Percentiles rank a stretch among this genome's conserved stretches.
Evolutionary conservation across 2,329 filamentous ascomycete genomes (phyloP).

Genomic region (Anthostomella pinea): DNA sequence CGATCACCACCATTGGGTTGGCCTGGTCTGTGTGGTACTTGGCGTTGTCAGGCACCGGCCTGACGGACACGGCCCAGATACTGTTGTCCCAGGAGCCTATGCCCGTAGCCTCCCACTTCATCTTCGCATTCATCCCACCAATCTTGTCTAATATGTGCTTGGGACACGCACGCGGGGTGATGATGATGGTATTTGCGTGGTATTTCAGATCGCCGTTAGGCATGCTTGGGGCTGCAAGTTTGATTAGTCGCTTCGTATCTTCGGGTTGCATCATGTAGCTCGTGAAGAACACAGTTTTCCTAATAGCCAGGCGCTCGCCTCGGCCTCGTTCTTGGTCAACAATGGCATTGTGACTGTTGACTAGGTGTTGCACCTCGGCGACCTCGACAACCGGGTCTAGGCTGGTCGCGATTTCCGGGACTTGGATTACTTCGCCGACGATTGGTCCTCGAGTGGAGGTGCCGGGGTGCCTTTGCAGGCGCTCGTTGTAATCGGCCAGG

Average conservation of each 20-base stretch:
- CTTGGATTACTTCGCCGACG: constrained; percentile 77
- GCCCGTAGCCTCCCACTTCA: constrained; percentile 80
- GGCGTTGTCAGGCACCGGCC: constrained; percentile 65
- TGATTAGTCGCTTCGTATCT: constrained; percentile 70
- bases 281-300: constrained; percentile 87
- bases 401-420: constrained; percentile 68
- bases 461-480: constrained; percentile 46
- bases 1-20: constrained; percentile 77
- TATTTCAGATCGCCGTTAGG: constrained; percentile 70
- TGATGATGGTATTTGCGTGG: constrained; percentile 88
- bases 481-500: constrained; percentile 72
- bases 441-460: constrained; percentile 61
- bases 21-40: constrained; percentile 77
- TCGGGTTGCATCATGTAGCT: constrained; percentile 77
- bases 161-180: constrained; percentile 74
- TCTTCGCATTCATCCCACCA: constrained; percentile 79
- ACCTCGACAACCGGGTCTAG: constrained; percentile 33
- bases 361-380: constrained; percentile 69
- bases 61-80: constrained; percentile 82
- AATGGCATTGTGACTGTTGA: constrained; percentile 78
- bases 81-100: constrained; percentile 72
- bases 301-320: constrained; percentile 62
- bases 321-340: constrained; percentile 39
- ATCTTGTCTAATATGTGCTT: constrained; percentile 74
- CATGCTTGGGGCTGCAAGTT: constrained; percentile 65